Base-by-base conservation (phyloP, 1,284 basidiomycete genomes). In the Pseudozyma tsukubaensis region DNA sequence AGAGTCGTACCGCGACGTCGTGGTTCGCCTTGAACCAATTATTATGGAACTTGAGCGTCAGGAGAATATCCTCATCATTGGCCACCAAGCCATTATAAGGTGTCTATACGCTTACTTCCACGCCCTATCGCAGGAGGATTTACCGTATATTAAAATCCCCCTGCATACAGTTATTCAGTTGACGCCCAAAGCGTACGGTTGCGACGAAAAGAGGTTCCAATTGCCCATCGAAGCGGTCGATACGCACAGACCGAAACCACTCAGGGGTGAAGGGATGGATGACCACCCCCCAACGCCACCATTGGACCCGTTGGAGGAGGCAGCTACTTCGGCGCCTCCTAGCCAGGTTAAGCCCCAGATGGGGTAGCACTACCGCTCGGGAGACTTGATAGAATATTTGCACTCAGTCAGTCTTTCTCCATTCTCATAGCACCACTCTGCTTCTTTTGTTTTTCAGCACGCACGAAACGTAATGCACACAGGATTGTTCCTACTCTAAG, bases 31-130 rank as follows among this genome's bases (percentile, higher is more conserved):
- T 29, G 97, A 99, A 84, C 97, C 97, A 13, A 92, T 98, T 56
- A 98, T 99, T 79, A 98, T 99, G 93, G 97, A 99, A 85, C 89
- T 99, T 18, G 97, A 99, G 85, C 88, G 97, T 56, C 95, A 97
- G 85, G 92, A 96, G 85, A 97, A 99, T 82, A 95, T 99, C 68
- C 87, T 99, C 39, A 93, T 99, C 77, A 92, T 99, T 54, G 94
- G 95, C 1, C 97, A 99, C 86, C 94, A 97, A 87, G 91, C 90
- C 47, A 76, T 61, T 40, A 57, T 68, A 18, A 70, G 59, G 5
- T 57, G 68, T 44, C 72, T 79, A 85, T 96, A 97, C 80, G 94
- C 94, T 18, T 97, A 97, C 86, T 97, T 97, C 87, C 92, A 97
- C 85, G 91, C 94, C 76, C 87, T 97, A 18, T 89, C 92, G 4